Evolutionary conservation across 2,329 filamentous ascomycete species (phyloP), one percentile per base, ranked within the genome.

Genomic region (Ophidiomyces ophidiicola): DNA sequence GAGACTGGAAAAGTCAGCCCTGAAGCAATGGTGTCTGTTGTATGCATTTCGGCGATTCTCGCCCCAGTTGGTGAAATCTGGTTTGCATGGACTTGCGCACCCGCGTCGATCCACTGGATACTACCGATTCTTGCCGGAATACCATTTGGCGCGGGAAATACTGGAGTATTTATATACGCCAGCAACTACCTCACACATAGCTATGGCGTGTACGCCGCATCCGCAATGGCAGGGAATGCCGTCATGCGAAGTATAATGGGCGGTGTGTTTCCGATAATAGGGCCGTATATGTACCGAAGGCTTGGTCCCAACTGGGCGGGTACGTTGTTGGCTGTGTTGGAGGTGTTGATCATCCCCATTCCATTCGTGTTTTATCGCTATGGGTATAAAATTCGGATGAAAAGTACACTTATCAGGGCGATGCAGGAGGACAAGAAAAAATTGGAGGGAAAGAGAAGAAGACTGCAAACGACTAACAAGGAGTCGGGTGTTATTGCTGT

Each of bases 31-130:
- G 83, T 88, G 3, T 74, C 76, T 29, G 71, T 90, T 41, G 81
- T 94, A 52, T 83, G 79, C 49, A 74, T 93, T 18, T 83, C 81
- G 3, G 75, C 83, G 0, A 56, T 92, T 1, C 64, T 84, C 1
- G 76, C 82, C 0, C 81, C 85, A 0, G 58, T 83, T 2, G 87
- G 86, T 11, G 80, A 94, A 58, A 71, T 94, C 17, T 80, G 79
- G 57, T 94, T 94, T 53, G 76, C 82, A 0, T 94, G 85, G 85
- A 93, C 86, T 0, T 86, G 79, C 44, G 74, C 85, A 0, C 86
- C 86, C 0, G 63, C 61, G 0, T 72, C 74, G 3, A 83, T 92
- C 21, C 86, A 84, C 55, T 92, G 82, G 80, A 76, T 85, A n/a
- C 68, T 76, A 14, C 80, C 83, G 1, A 79, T 92, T 34, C 64